Evolutionary conservation across 1,139 yeast species (phyloP).

Genomic region (Debaryomyces subglobosus): DNA sequence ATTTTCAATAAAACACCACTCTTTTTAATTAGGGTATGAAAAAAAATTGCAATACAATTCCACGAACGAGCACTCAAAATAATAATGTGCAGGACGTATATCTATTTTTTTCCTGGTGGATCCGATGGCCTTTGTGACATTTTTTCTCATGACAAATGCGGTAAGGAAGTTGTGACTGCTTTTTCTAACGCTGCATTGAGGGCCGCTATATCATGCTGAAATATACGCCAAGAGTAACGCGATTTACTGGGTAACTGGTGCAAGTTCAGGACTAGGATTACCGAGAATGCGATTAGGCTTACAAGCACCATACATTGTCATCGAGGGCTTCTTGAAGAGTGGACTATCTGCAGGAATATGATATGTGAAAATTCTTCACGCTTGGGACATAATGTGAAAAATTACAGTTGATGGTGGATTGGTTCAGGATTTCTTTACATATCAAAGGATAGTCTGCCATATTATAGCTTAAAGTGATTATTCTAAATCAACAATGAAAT

Average conservation of each 20-base stretch:
- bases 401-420: not conserved
- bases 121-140: conserved; percentile 1
- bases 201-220: not conserved
- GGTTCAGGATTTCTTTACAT: conserved; percentile 9
- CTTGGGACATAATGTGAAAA: conserved; percentile 15
- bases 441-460: conserved; percentile 63
- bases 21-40: conserved; percentile 4
- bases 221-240: not conserved
- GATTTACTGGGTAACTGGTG: not conserved
- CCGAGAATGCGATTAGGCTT: not conserved
- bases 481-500: conserved; percentile 62
- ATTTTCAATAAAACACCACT: conserved; percentile 2
- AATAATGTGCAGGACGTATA: conserved; percentile 5
- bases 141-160: not conserved
- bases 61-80: conserved; percentile 3
- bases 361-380: conserved; percentile 7
- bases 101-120: conserved; percentile 4
- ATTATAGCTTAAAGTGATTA: conserved; percentile 60
- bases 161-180: conserved; percentile 19
- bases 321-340: not conserved
- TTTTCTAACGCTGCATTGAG: conserved; percentile 6
- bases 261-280: not conserved
- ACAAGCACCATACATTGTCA: no score
- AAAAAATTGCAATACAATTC: conserved; percentile 8
- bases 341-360: not conserved